phyloP scores from a whole-genome alignment of 208 protist species.

The Trypanosomatidae sp. region DNA sequence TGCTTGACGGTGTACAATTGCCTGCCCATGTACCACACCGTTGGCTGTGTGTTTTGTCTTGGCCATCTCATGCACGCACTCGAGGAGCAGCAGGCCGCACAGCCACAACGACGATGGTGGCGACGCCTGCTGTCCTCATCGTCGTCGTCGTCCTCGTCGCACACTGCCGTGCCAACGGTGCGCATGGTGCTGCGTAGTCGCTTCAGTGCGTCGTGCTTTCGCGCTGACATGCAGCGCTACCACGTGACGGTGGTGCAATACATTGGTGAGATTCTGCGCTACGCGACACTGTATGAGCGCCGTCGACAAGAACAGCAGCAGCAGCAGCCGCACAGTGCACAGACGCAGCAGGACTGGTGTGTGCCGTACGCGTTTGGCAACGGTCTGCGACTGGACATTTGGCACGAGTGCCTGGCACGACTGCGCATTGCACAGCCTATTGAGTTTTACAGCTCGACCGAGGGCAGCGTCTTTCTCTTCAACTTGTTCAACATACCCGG shows the following conservation, averaged over 20 bases:
- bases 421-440: conserved; percentile 36
- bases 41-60: conserved; percentile 49
- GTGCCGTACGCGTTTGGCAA: conserved; percentile 83
- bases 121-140: background rate
- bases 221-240: conserved; percentile 42
- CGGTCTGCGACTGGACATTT: conserved; percentile 81
- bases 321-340: no score
- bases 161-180: conserved; percentile 10
- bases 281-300: conserved; percentile 40
- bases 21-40: conserved; percentile 78
- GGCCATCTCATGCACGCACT: conserved; percentile 37
- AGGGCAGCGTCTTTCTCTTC: conserved; percentile 56
- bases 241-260: conserved; percentile 77
- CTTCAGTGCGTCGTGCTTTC: conserved; percentile 55
- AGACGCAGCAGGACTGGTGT: conserved; percentile 11
- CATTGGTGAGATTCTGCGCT: conserved; percentile 86
- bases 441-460: conserved; percentile 86
- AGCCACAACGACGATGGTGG: conserved; percentile 4
- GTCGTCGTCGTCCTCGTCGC: no score
- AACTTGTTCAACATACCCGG: conserved; percentile 39
- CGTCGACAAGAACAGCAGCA: no score
- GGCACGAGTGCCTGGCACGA: conserved; percentile 30
- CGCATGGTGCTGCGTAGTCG: conserved; percentile 57
- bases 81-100: conserved; percentile 32
- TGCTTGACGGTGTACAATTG: conserved; percentile 51